Evolutionary conservation across 2,329 filamentous ascomycete genomes (phyloP).

Genomic region (Ophiocordyceps camponoti-leonardi): DNA sequence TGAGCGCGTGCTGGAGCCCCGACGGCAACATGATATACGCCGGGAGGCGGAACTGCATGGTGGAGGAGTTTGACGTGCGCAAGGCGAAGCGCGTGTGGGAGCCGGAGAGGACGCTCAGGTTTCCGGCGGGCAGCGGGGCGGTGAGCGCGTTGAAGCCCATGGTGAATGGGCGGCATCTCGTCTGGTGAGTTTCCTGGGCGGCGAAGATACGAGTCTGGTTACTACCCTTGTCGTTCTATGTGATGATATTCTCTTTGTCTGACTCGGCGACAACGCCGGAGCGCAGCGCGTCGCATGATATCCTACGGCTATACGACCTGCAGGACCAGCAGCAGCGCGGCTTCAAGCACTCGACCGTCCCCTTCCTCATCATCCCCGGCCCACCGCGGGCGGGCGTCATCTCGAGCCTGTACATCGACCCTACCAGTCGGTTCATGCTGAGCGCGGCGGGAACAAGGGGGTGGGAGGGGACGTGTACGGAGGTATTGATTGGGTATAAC

Average conservation of each 20-base stretch:
- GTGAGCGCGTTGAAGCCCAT: slow-evolving; percentile 81
- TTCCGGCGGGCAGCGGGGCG: slow-evolving; percentile 75
- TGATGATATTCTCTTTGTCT: neutral
- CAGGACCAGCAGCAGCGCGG: slow-evolving; percentile 36
- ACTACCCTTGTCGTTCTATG: too few relatives aligned
- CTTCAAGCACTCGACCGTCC: slow-evolving; percentile 61
- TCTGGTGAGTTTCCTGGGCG: slow-evolving; percentile 48
- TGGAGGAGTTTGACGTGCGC: slow-evolving; percentile 85
- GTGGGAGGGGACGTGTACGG: slow-evolving; percentile 83
- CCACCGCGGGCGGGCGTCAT: slow-evolving; percentile 73
- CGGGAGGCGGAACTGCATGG: slow-evolving; percentile 75
- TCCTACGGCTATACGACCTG: slow-evolving; percentile 82
- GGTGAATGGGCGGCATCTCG: slow-evolving; percentile 80
- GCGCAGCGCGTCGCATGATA: slow-evolving; percentile 75
- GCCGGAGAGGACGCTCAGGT: slow-evolving; percentile 66
- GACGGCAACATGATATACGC: slow-evolving; percentile 93
- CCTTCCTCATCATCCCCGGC: slow-evolving; percentile 91
- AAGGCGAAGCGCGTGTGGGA: slow-evolving; percentile 50
- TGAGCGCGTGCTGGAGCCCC: slow-evolving; percentile 91
- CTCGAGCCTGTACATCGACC: slow-evolving; percentile 71
- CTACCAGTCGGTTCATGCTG: slow-evolving; percentile 77
- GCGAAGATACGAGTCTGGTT: too few relatives aligned
- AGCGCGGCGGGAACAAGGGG: slow-evolving; percentile 82
- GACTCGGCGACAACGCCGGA: neutral
- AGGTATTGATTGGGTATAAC: slow-evolving; percentile 89